Evolutionary conservation across 495 filamentous ascomycete species (phyloP), one percentile per base, ranked within the genome.

Genomic region (Aspergillus cavernicola): DNA sequence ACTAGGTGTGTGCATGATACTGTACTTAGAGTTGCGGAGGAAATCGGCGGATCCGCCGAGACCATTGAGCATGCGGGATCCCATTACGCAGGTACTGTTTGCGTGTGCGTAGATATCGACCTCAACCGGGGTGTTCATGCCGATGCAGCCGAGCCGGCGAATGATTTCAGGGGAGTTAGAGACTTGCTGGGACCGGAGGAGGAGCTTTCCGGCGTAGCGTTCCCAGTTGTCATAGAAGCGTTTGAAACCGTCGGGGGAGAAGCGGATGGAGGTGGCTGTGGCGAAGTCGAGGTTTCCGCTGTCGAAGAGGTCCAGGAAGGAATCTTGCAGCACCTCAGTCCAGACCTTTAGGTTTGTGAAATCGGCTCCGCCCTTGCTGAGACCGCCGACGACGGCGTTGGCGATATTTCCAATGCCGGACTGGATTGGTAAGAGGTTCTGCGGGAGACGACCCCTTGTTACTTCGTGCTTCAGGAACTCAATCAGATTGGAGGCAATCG

Each of bases 161-260:
- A 96, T 95, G 77, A 96, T 95, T 72, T 95, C 90, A 56, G 90
- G 90, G n/a, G 84, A 86, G 82, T 96, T 96, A 63, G 86, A 90
- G 28, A 96, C 89, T 63, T 86, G 83, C 73, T 96, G 90, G 3
- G 86, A 85, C 44, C 90, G 88, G 31, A 95, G 84, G 41, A 96
- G 86, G 4, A 95, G 83, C 77, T 92, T 93, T 67, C 85, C 75
- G 11, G 85, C 71, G 73, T 96, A 96, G 24, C 73, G 60, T 50
- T 91, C 86, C 86, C 86, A 93, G 75, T 85, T 84, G 44, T 85
- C 79, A 77, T 95, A 96, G 80, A 96, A 96, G 58, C 90, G 87
- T 69, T 90, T 83, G 79, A 96, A 96, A 44, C 90, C 90, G 26
- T 90, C 87, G 0, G 90, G 90, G 0, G 88, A 93, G 78, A 96